Evolutionary conservation across 352 stramenopile genomes (phyloP), one percentile per base, ranked within the genome.

Genomic region (Phytophthora uliginosa): DNA sequence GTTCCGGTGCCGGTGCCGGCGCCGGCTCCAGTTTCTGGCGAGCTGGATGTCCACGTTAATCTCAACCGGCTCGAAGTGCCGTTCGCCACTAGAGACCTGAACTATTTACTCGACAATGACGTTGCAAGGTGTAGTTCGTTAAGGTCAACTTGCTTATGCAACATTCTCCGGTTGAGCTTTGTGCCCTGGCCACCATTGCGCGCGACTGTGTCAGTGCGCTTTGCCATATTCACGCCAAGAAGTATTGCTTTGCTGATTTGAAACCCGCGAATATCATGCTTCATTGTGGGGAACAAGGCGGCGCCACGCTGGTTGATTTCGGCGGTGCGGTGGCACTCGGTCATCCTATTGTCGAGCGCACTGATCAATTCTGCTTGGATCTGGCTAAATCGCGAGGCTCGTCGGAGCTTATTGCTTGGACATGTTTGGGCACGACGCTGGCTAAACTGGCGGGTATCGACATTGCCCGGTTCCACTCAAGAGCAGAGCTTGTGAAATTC

Each of bases 181-280:
- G 38, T 7, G 36, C 36, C 13, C 38, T 62, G 56, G 22, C 22
- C 22, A 26, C 22, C 56, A 62, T 61, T 61, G 55, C 55, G 7
- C 55, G 34, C 33, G 55, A 61, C 36, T 52, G 56, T 17, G 12
- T 40, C 15, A 52, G 36, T 38, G 56, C 56, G 38, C 56, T 62
- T 36, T 22, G 20, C 36, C 56, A 62, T 40, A 36, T 51, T 26
- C 56, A 62, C 31, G 36, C 55, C 55, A 62, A 52, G 54, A 34
- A 50, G 18, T 61, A 36, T 51, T 61, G 54, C 34, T 61, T 61
- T 22, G 54, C 33, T 13, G 54, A 61, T 33, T 34, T 61, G 34
- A 61, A 61, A 50, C 54, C 54, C n/a, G 34, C 34, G 8, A 61
- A 61, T 34, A 61, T 61, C 20, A 61, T 61, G 54, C 54, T 61